Evolutionary conservation across 257 asterid genomes (phyloP), one percentile per base, ranked within the genome.

Genomic region (Verbascum thapsus): DNA sequence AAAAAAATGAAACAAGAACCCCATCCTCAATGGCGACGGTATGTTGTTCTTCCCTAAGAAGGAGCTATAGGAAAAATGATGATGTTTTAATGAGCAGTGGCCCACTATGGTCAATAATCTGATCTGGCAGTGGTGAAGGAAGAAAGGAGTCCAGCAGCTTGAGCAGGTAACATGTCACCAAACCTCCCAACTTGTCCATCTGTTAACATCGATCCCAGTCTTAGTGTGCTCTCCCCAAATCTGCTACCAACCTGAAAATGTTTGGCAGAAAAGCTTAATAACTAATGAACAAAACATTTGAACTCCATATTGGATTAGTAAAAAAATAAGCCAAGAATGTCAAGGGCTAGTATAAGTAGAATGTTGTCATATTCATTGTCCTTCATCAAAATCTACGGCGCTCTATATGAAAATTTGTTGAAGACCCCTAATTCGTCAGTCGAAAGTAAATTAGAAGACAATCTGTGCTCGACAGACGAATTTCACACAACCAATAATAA

Each of bases 101-200:
- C 18, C 43, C 45, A 43, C 10, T 10, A 26, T 38, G 61, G 58
- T 80, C 72, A 90, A 74, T 73, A 79, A 78, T 94, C 95, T 58
- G 88, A 82, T 74, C 99, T 80, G 51, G 81, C 84, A 68, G 89
- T 70, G 3, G 96, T 85, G 57, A 94, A 82, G 72, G 97, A 87
- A 50, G 99, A 94, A 68, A 89, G 91, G 61, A 94, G 90, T 60
- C 99, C 97, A 19, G 97, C 96, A 74, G 99, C 99, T 67, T 92
- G 97, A 39, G 88, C 96, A 58, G 99, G 99, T 68, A 94, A 76
- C 35, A 94, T 89, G 80, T 94, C 99, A 61, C 99, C 99, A 72
- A 94, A 89, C 75, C 99, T 81, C 68, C 99, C 96, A 10, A 90
- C 97, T 76, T 94, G 99, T 66, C 99, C 96, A 58, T 94, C 99